Base-by-base conservation (phyloP, 2,329 filamentous ascomycete genomes). In the Ophiobolus disseminans region DNA sequence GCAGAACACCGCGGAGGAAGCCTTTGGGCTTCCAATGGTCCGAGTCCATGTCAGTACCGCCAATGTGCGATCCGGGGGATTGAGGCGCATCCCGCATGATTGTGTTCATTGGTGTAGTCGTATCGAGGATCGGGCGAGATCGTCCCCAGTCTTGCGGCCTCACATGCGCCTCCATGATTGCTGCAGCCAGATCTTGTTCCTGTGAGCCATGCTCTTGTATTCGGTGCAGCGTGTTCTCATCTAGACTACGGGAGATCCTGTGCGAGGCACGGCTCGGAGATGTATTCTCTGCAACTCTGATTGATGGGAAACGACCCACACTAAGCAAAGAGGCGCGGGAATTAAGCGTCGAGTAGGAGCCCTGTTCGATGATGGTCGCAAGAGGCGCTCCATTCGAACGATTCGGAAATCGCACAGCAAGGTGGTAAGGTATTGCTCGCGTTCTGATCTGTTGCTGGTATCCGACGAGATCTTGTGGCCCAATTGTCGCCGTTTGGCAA, bases 291-390 rank as follows among this genome's bases (percentile, higher is more conserved):
- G 44, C 43, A 17, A 44, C 31, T 23, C 52, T 51, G 25, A 59
- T 23, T 19, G 58, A 59, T 31, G 62, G 49, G 40, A 58, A 54
- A n/a, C 50, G 58, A 14, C 51, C 54, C 20, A 59, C 40, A 40
- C 53, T 62, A 37, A 61, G 47, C n/a, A 63, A 41, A 13, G 72
- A 73, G 9, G 56, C 56, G 32, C 62, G 53, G 7, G 74, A 73
- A 35, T 67, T 65, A 19, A 78, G 62, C 8, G 75, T 76, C 10
- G 72, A 72, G 35, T 68, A 63, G 11, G 76, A 78, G 49, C 62
- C 65, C 40, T 73, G 73, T 58, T 78, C 76, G 30, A 73, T 58
- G 48, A 79, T 78, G 11, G 75, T 76, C 21, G 71, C 72, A n/a
- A 78, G 70, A 10, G 72, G 72, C 26, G 62, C 70, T 43, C 70